Base-by-base conservation (phyloP, 768 basidiomycete genomes). In the Daedaleopsis sinensis region DNA sequence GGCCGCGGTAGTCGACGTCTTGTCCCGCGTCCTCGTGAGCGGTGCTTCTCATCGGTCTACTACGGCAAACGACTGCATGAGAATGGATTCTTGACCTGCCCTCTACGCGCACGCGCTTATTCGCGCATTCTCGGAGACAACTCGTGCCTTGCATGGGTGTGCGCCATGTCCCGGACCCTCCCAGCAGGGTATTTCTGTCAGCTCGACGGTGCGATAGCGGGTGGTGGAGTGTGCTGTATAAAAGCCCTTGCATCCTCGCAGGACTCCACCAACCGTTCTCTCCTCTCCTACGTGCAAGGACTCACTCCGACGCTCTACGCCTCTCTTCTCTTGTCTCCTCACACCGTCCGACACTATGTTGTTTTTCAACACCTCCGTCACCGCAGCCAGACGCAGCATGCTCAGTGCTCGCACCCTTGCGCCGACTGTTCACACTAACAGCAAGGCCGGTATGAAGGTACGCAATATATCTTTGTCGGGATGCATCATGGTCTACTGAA, bases 371-470 rank as follows among this genome's bases (percentile, higher is more conserved):
- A 57, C 57, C 39, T 63, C 62, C 42, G 52, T 57, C 21, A 38
- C 57, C 13, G 58, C 62, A 35, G n/a, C 59, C 47, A 64, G 59
- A 55, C 62, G 62, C 55, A 44, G 55, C 38, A 58, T 63, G 57
- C 62, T 63, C 48, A 58, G 38, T 35, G 42, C 52, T n/a, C 57
- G 62, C 52, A 55, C 62, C 6, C 46, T 63, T 21, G 62, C 62
- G 5, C 62, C 62, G 9, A 63, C 62, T 37, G 35, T 63, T 53
- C 56, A 56, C 62, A 44, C 42, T 48, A 55, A 37, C 23, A 46
- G 35, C 42, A 35, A 47, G 18, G 62, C 62, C 5, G 62, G 62
- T 35, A 36, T 64, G 54, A 64, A 64, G 62, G 62, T 52, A 21
- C 12, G 61, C 27, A 32, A 3, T 37, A 10, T 42, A 42, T 10